Evolutionary conservation across 2,329 filamentous ascomycete genomes (phyloP), one percentile per base, ranked within the genome.

Genomic region (Aspergillus sergii): DNA sequence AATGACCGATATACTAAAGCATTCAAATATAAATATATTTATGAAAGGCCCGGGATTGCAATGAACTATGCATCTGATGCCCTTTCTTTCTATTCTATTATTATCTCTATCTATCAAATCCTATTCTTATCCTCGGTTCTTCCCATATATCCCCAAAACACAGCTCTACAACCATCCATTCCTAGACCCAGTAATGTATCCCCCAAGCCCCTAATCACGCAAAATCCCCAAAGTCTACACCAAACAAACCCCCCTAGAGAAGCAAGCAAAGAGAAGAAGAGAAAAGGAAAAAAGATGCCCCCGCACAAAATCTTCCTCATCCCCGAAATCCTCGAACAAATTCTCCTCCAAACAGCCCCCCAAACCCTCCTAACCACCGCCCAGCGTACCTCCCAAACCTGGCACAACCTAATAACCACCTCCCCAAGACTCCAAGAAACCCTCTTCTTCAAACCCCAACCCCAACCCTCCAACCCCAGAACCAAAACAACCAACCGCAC

Each of bases 311-410:
- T 58, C 9, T 45, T 46, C 57, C 9, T 11, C n/a, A 34, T 50
- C 43, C 23, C 57, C 4, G 57, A 58, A 32, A 23, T 19, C 28
- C 43, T 58, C 28, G 57, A 58, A n/a, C 43, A 50, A 26, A 58
- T 51, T 30, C 57, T 58, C 12, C 43, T 34, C 11, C 26, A 21
- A 30, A 30, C 28, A 1, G 1, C 19, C 19, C 41, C 41, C 5
- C 39, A 46, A 30, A 58, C 57, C 57, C n/a, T 58, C 41, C 30
- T 46, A 23, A 60, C 39, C 36, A n/a, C 41, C 11, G 41, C 50
- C 41, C 41, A 58, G 39, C 28, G 30, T 14, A 28, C 30, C 23
- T 46, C 23, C 19, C 30, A 32, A 19, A n/a, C 11, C 48, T 51
- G 26, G 48, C 19, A 32, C 8, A 3, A 7, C 8, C 28, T 51